Evolutionary conservation across 192 early-diverging fungal genomes (phyloP), one percentile per base, ranked within the genome.

Genomic region (Umbelopsis ramanniana): DNA sequence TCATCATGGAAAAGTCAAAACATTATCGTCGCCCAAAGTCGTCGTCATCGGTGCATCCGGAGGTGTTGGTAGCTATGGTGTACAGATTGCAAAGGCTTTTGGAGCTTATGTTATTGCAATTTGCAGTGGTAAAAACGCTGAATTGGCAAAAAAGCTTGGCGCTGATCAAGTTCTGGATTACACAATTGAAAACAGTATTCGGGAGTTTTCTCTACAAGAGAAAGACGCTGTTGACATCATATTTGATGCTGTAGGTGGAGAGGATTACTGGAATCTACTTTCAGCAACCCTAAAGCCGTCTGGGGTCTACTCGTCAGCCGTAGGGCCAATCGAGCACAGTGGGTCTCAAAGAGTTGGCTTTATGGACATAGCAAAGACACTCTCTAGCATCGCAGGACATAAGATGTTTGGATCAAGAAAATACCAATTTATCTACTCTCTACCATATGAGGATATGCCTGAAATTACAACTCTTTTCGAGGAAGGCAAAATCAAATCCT

Each of bases 81-180:
- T 86, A 12, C 86, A 88, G 72, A 37, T 86, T 2, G 86, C 83
- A 52, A 89, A 90, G 43, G 75, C 77, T 2, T 17, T 82, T 26
- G 84, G 87, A 14, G 86, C 86, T 6, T 57, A 87, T 40, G 87
- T 88, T 0, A 79, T 82, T 19, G 89, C 74, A 4, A 78, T 89
- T 33, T 88, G 87, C 67, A 83, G 82, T 6, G 77, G 78, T 23
- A 76, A 70, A 24, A 90, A 89, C 40, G 71, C 78, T 12, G 70
- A 78, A 46, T 63, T 85, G 14, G 84, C 88, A 15, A 80, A 79
- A 68, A 54, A 37, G 0, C 66, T 87, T 46, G 89, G 89, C 4
- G 87, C 88, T 1, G 88, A 90, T 66, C 50, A 75, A 37, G 77
- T 85, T 0, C 69, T 90, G 29, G 89, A 91, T 54, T 91, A 90